phyloP scores from a whole-genome alignment of 495 filamentous ascomycete species.

The Penicillium robsamsonii region DNA sequence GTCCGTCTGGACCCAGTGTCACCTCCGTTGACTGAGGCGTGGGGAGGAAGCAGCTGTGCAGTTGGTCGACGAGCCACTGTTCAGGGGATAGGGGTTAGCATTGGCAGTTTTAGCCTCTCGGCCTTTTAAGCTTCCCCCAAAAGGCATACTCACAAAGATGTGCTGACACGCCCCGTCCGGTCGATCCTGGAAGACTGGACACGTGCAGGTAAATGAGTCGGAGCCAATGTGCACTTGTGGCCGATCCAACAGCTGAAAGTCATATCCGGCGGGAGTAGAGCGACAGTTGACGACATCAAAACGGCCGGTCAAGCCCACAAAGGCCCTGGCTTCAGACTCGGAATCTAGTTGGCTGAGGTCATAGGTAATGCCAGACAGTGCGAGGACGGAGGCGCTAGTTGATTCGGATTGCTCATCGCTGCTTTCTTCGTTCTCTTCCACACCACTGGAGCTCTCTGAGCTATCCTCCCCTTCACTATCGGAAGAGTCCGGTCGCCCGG shows the following conservation, averaged over 20 bases:
- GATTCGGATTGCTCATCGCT: constrained; percentile 23
- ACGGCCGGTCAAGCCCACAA: constrained; percentile 36
- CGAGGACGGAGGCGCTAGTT: constrained; percentile 23
- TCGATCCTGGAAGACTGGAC: constrained; percentile 31
- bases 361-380: constrained; percentile 45
- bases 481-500: constrained; percentile 21
- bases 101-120: not conserved
- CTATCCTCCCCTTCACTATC: constrained; percentile 15
- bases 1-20: constrained; percentile 35
- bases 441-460: constrained; percentile 17
- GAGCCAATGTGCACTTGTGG: constrained; percentile 33
- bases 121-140: not conserved
- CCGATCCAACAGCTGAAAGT: constrained; percentile 38
- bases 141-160: constrained; percentile 42
- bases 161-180: constrained; percentile 44
- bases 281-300: constrained; percentile 40
- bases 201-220: constrained; percentile 37
- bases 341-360: constrained; percentile 36
- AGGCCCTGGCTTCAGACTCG: constrained; percentile 35
- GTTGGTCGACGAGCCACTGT: constrained; percentile 49
- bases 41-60: constrained; percentile 36
- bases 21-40: constrained; percentile 27
- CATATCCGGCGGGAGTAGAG: constrained; percentile 31
- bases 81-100: constrained; percentile 3
- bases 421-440: constrained; percentile 16